Evolutionary conservation across 2,329 filamentous ascomycete genomes (phyloP).

Genomic region (Thermomyces lanuginosus): DNA sequence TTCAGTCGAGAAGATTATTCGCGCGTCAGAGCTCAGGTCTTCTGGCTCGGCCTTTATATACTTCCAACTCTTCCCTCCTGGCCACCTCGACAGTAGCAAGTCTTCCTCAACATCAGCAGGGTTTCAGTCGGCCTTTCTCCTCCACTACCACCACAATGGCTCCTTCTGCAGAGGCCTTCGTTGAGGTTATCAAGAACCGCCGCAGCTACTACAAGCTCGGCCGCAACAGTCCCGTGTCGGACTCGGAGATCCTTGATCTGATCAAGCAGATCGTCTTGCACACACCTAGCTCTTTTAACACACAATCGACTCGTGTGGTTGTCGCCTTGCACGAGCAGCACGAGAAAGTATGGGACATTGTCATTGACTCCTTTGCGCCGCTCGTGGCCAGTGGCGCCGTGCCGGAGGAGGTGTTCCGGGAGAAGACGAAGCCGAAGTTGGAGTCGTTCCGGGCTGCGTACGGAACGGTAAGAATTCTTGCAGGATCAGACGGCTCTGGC

Average conservation of each 20-base stretch:
- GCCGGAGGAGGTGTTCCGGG: slow-evolving; percentile 40
- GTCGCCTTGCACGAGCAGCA: slow-evolving; percentile 70
- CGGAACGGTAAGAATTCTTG: slow-evolving; percentile 46
- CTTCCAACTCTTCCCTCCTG: no score
- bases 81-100: background rate
- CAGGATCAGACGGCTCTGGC: background rate
- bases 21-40: no score
- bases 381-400: slow-evolving; percentile 43
- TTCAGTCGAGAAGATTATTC: no score
- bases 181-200: slow-evolving; percentile 18
- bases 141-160: slow-evolving; percentile 5
- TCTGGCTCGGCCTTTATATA: no score
- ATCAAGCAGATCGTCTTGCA: slow-evolving; percentile 41
- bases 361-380: slow-evolving; percentile 46
- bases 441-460: slow-evolving; percentile 52
- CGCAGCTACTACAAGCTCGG: slow-evolving; percentile 23
- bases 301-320: slow-evolving; percentile 62
- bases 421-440: slow-evolving; percentile 29
- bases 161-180: slow-evolving; percentile 11
- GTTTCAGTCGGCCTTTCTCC: slow-evolving; percentile 3
- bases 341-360: slow-evolving; percentile 71
- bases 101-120: slow-evolving; percentile 1
- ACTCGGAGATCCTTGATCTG: slow-evolving; percentile 21
- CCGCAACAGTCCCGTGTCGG: slow-evolving; percentile 18
- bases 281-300: slow-evolving; percentile 75